These are phyloP conservation scores for Sporothrix phasma DNA, from an alignment of 2,329 filamentous ascomycete species.

Conservation along the genomic window DNA sequence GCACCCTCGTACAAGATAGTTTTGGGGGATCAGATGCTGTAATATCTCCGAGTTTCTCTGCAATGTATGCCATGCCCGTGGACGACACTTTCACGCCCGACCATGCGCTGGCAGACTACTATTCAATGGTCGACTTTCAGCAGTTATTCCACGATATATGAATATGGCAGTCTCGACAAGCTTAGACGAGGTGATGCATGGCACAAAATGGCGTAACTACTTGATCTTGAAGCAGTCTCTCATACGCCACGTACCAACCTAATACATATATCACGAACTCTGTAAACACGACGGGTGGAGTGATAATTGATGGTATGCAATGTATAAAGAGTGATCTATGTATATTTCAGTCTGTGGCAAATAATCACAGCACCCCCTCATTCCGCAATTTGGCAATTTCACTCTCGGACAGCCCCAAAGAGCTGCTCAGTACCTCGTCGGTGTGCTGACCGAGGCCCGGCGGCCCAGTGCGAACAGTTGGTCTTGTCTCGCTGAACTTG, in stretches of 20 bases:
- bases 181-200: too few species aligned
- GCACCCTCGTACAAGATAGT: neutral
- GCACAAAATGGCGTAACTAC: too few species aligned
- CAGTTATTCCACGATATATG: neutral
- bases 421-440: neutral
- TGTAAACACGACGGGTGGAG: too few species aligned
- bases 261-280: too few species aligned
- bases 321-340: too few species aligned
- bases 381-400: neutral
- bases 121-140: conserved; percentile 8
- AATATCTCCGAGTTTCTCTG: neutral
- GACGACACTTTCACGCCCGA: conserved; percentile 1
- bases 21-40: neutral
- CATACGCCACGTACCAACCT: too few species aligned
- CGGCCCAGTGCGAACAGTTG: neutral
- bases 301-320: too few species aligned
- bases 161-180: too few species aligned
- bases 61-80: neutral
- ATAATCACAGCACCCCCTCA: neutral
- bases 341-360: too few species aligned
- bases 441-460: neutral
- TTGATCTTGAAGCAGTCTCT: too few species aligned
- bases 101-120: conserved; percentile 1
- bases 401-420: neutral
- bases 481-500: conserved; percentile 13